phyloP scores from a whole-genome alignment of 1,284 basidiomycete species.

The Nidula niveotomentosa region DNA sequence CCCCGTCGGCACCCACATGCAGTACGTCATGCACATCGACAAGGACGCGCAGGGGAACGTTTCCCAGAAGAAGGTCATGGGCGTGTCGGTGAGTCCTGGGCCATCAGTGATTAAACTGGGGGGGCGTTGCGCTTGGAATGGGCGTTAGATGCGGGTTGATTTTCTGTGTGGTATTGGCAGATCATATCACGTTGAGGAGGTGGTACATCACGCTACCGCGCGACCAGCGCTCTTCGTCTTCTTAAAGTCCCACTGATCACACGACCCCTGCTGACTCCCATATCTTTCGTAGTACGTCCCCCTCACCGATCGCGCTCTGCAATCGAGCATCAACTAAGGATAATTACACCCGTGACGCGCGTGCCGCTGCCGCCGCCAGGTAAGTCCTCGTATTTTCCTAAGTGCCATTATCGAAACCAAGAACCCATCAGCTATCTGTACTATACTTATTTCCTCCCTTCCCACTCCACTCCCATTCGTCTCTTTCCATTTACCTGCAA shows the following conservation, averaged over 20 bases:
- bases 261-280: background rate
- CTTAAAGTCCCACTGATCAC: background rate
- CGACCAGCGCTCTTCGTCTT: background rate
- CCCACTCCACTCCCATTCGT: too few relatives aligned
- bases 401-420: too few relatives aligned
- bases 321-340: background rate
- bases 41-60: conserved; percentile 78
- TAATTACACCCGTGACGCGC: too few relatives aligned
- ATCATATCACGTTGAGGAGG: background rate
- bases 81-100: conserved; percentile 65
- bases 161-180: background rate
- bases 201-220: background rate
- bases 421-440: too few relatives aligned
- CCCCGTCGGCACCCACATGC: conserved; percentile 71
- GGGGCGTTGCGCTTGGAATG: background rate
- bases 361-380: too few relatives aligned
- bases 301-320: background rate
- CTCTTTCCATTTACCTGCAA: too few relatives aligned
- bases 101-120: background rate
- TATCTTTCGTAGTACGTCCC: background rate
- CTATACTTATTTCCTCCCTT: too few relatives aligned
- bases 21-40: conserved; percentile 78
- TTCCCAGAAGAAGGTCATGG: conserved; percentile 70
- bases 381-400: too few relatives aligned
- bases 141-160: background rate